These are phyloP conservation scores for Pseudotulostoma volvatum DNA, from an alignment of 495 filamentous ascomycete species.

Conservation along the genomic window DNA sequence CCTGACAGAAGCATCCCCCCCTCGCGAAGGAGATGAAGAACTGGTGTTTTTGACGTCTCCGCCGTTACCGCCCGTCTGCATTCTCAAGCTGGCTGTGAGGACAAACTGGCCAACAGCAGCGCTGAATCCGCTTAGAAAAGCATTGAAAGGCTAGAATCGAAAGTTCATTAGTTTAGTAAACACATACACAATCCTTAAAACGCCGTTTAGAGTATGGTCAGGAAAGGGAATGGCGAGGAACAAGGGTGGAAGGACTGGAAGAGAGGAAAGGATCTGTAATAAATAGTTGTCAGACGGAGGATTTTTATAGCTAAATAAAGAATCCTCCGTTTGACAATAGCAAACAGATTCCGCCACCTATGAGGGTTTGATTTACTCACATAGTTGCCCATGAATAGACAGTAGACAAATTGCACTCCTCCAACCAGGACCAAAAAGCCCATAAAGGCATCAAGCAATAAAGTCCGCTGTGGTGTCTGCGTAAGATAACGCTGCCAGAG, in stretches of 20 bases:
- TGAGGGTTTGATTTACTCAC: conserved; percentile 46
- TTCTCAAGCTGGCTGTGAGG: conserved; percentile 73
- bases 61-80: conserved; percentile 50
- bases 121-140: conserved; percentile 86
- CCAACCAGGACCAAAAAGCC: conserved; percentile 74
- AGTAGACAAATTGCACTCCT: conserved; percentile 84
- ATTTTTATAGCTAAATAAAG: no score
- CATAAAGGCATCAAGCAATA: conserved; percentile 88
- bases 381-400: conserved; percentile 83
- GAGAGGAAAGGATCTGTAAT: no score
- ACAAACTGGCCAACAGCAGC: conserved; percentile 97
- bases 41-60: not conserved
- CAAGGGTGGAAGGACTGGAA: not conserved
- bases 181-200: not conserved
- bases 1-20: conserved; percentile 18
- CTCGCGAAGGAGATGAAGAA: conserved; percentile 8
- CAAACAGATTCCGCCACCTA: no score
- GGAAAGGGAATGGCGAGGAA: conserved; percentile 1
- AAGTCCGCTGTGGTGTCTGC: conserved; percentile 72
- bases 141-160: conserved; percentile 78
- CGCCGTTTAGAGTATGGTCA: not conserved
- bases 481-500: conserved; percentile 62
- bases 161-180: not conserved
- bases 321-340: no score
- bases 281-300: no score